Evolutionary conservation across 208 protist genomes (phyloP), one percentile per base, ranked within the genome.

Genomic region (Leishmania braziliensis): DNA sequence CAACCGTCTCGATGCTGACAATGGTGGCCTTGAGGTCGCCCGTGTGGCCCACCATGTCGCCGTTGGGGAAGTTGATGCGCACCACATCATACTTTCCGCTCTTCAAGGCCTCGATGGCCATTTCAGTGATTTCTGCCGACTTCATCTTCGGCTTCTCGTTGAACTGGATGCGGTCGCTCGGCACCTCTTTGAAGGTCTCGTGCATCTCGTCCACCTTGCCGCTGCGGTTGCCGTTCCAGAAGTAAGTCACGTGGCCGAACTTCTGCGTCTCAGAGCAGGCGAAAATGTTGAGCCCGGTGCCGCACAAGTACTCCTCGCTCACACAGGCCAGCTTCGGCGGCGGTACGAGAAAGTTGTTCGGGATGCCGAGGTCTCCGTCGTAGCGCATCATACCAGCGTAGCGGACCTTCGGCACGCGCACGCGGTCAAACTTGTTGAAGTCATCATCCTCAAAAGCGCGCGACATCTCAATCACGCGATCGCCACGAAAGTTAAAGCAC

Each of bases 191-290:
- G 88, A 99, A 99, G 46, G 91, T 95, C 88, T 99, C 97, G 74
- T 92, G 88, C 78, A 89, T 68, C 80, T 93, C 93, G 85, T 96
- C 82, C 70, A 99, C 68, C 86, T 98, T 97, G 75, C 96, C 98
- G 77, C 90, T 96, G 83, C 96, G 91, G 93, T 99, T 99, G 70
- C 98, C 98, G 86, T 99, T 99, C 95, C 95, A 99, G 87, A 99
- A 99, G 95, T 98, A 99, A 6, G 97, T 99, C 54, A 99, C 97
- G 88, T 99, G 97, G 54, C 97, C 97, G 83, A 98, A 99, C 95
- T 99, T 99, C 86, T 99, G 97, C 48, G 98, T 99, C 90, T 99
- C 97, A 36, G 97, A 97, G 88, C 96, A 95, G 78, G 97, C 98
- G 75, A 96, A 99, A 68, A 97, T 94, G 69, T 94, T 86, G 65